Evolutionary conservation across 768 basidiomycete species (phyloP).

Genomic region (Imleria badia): DNA sequence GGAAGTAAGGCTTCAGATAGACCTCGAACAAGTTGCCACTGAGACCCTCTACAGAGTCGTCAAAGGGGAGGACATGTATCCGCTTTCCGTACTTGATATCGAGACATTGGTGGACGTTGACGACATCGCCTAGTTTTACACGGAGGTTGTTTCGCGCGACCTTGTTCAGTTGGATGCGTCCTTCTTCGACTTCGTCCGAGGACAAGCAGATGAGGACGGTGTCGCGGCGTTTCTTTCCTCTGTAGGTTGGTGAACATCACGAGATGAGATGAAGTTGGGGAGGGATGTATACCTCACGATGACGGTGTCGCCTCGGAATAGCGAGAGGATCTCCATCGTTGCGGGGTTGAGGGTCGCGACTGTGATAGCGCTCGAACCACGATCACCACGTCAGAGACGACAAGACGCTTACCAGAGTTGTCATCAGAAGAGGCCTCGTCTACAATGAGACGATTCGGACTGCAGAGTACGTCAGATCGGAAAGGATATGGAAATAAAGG

Average conservation of each 20-base stretch:
- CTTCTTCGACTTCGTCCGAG: conserved; percentile 96
- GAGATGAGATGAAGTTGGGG: not conserved
- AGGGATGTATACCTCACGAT: conserved; percentile 71
- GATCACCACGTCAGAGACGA: conserved; percentile 11
- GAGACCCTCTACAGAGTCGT: conserved; percentile 96
- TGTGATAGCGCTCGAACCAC: conserved; percentile 26
- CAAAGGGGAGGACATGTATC: conserved; percentile 94
- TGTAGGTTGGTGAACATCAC: conserved; percentile 28
- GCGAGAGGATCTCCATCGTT: conserved; percentile 90
- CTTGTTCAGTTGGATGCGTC: conserved; percentile 98
- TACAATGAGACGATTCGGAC: conserved; percentile 96
- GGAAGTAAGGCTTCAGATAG: conserved; percentile 98
- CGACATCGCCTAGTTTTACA: conserved; percentile 95
- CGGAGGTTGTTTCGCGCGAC: conserved; percentile 99
- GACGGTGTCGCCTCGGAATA: conserved; percentile 97
- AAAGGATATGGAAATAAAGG: conserved; percentile 6
- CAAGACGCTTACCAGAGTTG: conserved; percentile 72
- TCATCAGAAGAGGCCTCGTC: conserved; percentile 94
- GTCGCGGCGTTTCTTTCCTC: conserved; percentile 96
- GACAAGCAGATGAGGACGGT: conserved; percentile 96
- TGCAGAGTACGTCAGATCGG: conserved; percentile 36
- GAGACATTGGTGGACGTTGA: conserved; percentile 92
- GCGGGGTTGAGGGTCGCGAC: conserved; percentile 95
- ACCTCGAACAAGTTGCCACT: conserved; percentile 99
- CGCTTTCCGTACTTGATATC: conserved; percentile 99